Base-by-base conservation (phyloP, 768 basidiomycete species). In the Cantharellus anzutake region DNA sequence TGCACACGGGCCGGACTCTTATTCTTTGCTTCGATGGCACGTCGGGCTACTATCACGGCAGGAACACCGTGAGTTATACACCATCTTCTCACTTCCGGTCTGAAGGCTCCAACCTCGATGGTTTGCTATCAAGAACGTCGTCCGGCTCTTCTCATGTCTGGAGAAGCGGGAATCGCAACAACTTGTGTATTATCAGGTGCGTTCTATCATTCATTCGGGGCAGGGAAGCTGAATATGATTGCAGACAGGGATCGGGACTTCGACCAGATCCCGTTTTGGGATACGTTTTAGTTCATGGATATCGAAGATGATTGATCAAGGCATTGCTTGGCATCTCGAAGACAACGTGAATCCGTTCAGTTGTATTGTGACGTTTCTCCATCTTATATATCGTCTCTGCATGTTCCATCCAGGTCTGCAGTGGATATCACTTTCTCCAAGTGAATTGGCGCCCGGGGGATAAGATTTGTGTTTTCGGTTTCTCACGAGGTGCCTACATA, bases 401-500 rank as follows among this genome's bases (percentile, higher is more conserved):
- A 29, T 29, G 20, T 1, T 29, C 20, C 60, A 63, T 29, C 20
- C 60, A 63, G 16, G 41, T 63, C 40, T 41, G 7, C 57, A 62
- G 63, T 29, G 63, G 63, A 35, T 64, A 64, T 51, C 58, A 40
- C 14, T 64, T 63, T 55, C 52, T 64, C 11, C 62, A 63, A 60
- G 42, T 60, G 41, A 60, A 60, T 52, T 64, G 59, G 42, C 58
- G 42, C 2, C 61, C 63, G 3, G 70, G 70, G n/a, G 71, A 72
- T 59, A 60, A 60, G 55, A 64, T 71, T 51, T 55, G 52, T 55
- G 44, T 29, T n/a, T 69, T 70, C 59, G 71, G 71, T 5, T 72
- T 72, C 63, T 70, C 69, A 2, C 60, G 71, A 29, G 69, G 70
- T n/a, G 65, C 66, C 34, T 68, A 66, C 62, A 65, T 67, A 3